phyloP scores from a whole-genome alignment of 306 rosid genomes.

The Malus fusca region DNA sequence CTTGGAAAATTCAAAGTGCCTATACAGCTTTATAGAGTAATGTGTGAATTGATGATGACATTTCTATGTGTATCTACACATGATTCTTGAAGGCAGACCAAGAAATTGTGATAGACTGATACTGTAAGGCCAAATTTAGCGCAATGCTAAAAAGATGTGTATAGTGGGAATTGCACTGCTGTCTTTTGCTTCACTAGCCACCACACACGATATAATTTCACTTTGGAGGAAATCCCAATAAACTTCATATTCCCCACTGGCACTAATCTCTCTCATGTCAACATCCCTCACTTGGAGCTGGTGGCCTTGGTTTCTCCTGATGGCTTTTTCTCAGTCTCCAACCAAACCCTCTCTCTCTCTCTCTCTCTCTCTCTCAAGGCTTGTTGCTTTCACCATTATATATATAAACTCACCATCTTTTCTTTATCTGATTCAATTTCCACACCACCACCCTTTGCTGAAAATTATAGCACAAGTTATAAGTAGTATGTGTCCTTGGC shows the following conservation, averaged over 20 bases:
- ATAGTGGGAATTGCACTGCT: background rate
- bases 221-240: background rate
- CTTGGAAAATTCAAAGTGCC: background rate
- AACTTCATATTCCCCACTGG: background rate
- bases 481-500: background rate
- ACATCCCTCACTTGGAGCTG: slow-evolving; percentile 24
- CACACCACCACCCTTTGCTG: background rate
- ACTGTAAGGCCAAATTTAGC: background rate
- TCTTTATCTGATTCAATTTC: background rate
- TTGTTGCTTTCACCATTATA: slow-evolving; percentile 17
- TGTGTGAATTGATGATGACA: background rate
- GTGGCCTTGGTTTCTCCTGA: slow-evolving; percentile 6
- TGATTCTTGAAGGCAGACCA: background rate
- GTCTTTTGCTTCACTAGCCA: background rate
- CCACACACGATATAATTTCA: background rate
- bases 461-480: background rate
- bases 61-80: background rate
- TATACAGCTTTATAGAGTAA: background rate
- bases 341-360: background rate
- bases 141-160: background rate
- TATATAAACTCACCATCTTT: background rate
- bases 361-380: background rate
- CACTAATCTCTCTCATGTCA: slow-evolving; percentile 6
- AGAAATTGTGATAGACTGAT: background rate
- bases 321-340: slow-evolving; percentile 10